Evolutionary conservation across 2,329 filamentous ascomycete species (phyloP).

Genomic region (Penicillium olsonii): DNA sequence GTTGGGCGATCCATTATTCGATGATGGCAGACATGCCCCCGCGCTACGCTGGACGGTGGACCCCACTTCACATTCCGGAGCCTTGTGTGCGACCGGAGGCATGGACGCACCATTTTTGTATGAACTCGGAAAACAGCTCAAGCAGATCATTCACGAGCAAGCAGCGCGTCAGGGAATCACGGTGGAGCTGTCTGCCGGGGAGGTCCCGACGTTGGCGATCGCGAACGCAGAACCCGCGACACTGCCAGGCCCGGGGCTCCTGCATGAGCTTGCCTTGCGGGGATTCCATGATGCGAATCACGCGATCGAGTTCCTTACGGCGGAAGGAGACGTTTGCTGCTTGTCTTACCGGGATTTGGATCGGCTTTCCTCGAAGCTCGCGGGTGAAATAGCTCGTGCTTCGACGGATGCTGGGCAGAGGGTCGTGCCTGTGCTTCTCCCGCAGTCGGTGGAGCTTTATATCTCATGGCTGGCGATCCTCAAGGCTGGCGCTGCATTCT

Average conservation of each 20-base stretch:
- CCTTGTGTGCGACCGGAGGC: slow-evolving; percentile 26
- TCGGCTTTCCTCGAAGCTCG: slow-evolving; percentile 56
- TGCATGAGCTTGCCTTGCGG: slow-evolving; percentile 64
- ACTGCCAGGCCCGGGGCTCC: slow-evolving; percentile 56
- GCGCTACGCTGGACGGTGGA: slow-evolving; percentile 27
- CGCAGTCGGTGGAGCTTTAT: slow-evolving; percentile 77
- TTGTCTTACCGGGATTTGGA: slow-evolving; percentile 68
- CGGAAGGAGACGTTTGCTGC: slow-evolving; percentile 47
- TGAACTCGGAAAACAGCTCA: slow-evolving; percentile 33
- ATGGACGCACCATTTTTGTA: slow-evolving; percentile 27
- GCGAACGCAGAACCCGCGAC: slow-evolving; percentile 57
- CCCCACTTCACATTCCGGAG: slow-evolving; percentile 22
- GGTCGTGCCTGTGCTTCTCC: slow-evolving; percentile 74
- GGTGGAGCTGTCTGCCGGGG: slow-evolving; percentile 12
- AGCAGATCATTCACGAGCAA: slow-evolving; percentile 27
- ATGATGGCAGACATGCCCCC: slow-evolving; percentile 11
- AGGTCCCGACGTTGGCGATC: slow-evolving; percentile 51
- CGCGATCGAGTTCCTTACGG: slow-evolving; percentile 66
- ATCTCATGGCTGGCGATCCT: slow-evolving; percentile 74
- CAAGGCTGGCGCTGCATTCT: slow-evolving; percentile 82
- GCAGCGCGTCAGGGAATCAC: slow-evolving; percentile 16
- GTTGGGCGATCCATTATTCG: slow-evolving; percentile 15
- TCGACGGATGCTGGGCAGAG: slow-evolving; percentile 20
- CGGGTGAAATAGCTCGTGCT: slow-evolving; percentile 48
- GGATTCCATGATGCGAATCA: slow-evolving; percentile 35